These are phyloP conservation scores for Mycena olivaceomarginata DNA, from an alignment of 768 basidiomycete genomes.

Conservation along the genomic window DNA sequence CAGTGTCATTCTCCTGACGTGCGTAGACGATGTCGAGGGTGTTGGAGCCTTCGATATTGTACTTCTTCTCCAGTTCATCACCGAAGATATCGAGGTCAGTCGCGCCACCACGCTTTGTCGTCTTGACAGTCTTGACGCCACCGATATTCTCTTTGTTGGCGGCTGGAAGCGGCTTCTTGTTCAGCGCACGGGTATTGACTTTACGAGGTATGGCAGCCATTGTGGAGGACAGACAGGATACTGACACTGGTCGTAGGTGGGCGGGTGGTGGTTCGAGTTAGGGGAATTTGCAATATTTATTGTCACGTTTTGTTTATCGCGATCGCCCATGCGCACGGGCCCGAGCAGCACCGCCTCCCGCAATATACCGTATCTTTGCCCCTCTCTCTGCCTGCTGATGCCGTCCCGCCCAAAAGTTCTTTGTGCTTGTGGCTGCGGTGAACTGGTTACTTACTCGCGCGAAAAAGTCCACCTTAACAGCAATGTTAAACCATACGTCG, in stretches of 20 bases:
- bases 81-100: background rate
- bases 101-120: background rate
- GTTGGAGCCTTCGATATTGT: slow-evolving; percentile 1
- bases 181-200: background rate
- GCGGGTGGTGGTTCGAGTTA: background rate
- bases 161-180: background rate
- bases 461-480: background rate
- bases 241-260: background rate
- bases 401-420: too few species aligned
- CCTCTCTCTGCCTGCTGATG: background rate
- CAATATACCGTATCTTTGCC: too few species aligned
- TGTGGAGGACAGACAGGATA: background rate
- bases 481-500: background rate
- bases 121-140: too few species aligned
- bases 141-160: background rate
- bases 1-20: background rate
- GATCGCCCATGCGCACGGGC: too few species aligned
- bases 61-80: background rate
- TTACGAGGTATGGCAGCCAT: background rate
- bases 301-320: background rate
- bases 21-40: background rate
- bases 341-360: background rate
- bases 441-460: background rate
- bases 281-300: background rate
- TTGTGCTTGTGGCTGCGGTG: background rate